Conservation (phyloP, 768 basidiomycete genomes). For the Tricholoma flavovirens region DNA sequence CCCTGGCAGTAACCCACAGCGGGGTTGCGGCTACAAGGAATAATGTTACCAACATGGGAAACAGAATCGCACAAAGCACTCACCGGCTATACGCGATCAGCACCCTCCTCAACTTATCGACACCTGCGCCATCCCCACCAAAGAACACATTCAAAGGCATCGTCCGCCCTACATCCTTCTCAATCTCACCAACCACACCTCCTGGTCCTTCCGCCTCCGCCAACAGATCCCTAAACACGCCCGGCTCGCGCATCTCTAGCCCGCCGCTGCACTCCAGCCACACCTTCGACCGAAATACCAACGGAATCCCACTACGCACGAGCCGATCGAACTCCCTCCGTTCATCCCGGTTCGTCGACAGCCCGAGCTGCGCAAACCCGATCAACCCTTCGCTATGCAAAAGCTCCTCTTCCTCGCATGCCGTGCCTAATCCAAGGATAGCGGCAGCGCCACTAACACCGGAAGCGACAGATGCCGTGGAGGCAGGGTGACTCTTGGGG, state of each 20-base stretch:
- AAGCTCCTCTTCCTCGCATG: slow-evolving; percentile 66
- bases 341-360: slow-evolving; percentile 71
- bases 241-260: slow-evolving; percentile 88
- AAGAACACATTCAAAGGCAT: slow-evolving; percentile 97
- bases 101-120: slow-evolving; percentile 85
- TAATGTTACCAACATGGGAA: neutral
- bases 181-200: slow-evolving; percentile 72
- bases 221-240: slow-evolving; percentile 82
- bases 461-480: slow-evolving; percentile 20
- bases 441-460: slow-evolving; percentile 49
- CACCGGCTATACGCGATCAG: slow-evolving; percentile 90
- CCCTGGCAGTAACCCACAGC: slow-evolving; percentile 92
- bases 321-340: slow-evolving; percentile 74
- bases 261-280: slow-evolving; percentile 95
- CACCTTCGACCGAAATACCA: slow-evolving; percentile 80
- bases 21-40: slow-evolving; percentile 68
- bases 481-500: slow-evolving; percentile 22
- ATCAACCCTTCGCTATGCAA: slow-evolving; percentile 81
- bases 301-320: slow-evolving; percentile 81
- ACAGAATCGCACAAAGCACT: slow-evolving; percentile 21
- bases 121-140: slow-evolving; percentile 93
- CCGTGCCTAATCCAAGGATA: slow-evolving; percentile 61
- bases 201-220: slow-evolving; percentile 39
- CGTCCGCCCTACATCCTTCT: slow-evolving; percentile 90
- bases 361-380: slow-evolving; percentile 85